A percentile compares a stretch with the other conserved stretches of the same genome.
Evolutionary conservation across 2,329 filamentous ascomycete genomes (phyloP).

Genomic region (Diplodia sapinea): DNA sequence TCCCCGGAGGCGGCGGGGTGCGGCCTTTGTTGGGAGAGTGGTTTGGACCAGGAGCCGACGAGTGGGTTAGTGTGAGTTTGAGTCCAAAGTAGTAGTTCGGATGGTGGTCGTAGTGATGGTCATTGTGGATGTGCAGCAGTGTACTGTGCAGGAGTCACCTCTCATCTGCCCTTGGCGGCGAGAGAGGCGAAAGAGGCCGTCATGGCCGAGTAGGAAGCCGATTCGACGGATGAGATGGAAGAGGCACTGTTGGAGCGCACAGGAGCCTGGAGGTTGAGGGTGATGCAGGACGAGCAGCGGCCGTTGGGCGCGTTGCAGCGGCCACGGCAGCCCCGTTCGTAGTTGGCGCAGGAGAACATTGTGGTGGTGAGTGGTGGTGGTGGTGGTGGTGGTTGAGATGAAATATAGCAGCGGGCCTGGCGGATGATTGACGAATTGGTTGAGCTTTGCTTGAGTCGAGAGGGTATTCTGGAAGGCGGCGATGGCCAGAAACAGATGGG

Average conservation of each 20-base stretch:
- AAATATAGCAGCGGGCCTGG: background rate
- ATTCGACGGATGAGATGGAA: slow-evolving; percentile 19
- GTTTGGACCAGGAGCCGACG: background rate
- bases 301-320: slow-evolving; percentile 48
- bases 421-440: slow-evolving; percentile 21
- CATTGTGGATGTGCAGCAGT: background rate
- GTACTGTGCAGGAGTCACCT: background rate
- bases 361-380: slow-evolving; percentile 31
- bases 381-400: background rate
- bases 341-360: slow-evolving; percentile 54
- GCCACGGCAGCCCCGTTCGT: slow-evolving; percentile 52
- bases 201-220: slow-evolving; percentile 47
- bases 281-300: slow-evolving; percentile 48
- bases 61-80: slow-evolving; percentile 1
- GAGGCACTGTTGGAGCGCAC: slow-evolving; percentile 44
- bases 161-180: slow-evolving; percentile 34
- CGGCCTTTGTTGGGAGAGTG: background rate
- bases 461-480: slow-evolving; percentile 16
- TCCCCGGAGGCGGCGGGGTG: background rate
- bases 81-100: slow-evolving; percentile 1
- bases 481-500: slow-evolving; percentile 11
- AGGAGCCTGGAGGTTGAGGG: slow-evolving; percentile 46
- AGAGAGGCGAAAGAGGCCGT: slow-evolving; percentile 50
- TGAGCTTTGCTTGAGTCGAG: slow-evolving; percentile 9
- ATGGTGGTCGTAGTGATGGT: slow-evolving; percentile 1